Base-by-base conservation (phyloP, 129 eudicot genomes). In the Flaveria robusta region DNA sequence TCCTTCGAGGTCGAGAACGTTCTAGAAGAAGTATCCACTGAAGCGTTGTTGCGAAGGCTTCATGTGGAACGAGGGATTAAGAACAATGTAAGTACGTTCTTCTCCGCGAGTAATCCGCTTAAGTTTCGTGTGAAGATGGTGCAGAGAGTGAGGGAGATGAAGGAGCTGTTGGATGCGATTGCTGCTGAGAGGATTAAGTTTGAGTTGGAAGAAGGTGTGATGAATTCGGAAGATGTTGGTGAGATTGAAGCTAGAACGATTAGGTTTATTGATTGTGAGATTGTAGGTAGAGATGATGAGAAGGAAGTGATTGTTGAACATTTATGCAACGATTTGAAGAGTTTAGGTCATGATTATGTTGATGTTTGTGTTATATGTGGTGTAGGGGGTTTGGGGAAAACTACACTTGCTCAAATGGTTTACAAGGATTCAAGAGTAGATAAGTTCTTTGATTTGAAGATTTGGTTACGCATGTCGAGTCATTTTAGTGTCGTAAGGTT, bases 1-100 rank as follows among this genome's bases (percentile, higher is more conserved):
- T 74, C 84, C 0, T 80, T 80, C 60, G 54, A 74, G 3, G 84
- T 80, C 42, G 84, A 80, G n/a, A 80, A 80, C 55, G 84, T 80
- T 4, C 12, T 80, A 19, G 84, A 80, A 80, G 84, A 80, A 70
- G 84, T 80, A 2, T 80, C 84, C 0, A 80, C 84, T 0, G 84
- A 80, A 56, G 79, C 84, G 11, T 42, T 80, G 34, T 42, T 80
- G 1, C 79, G 84, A 13, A 56, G 84, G 14, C 84, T 80, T 45
- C 84, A 80, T 51, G 79, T 80, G 12, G 84, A 80, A 47, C 39
- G 84, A 22, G 84, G 84, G 10, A 66, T 74, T 2, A 74, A 67
- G 10, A 80, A 80, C 46, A 68, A 68, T 29, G 79, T 74, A 42
- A 74, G 79, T 46, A 74, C 79, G 11, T 80, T 80, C 46, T 80